Percentiles rank a stretch among this genome's conserved stretches.
These are phyloP conservation scores for Austroboletus niveus DNA, from an alignment of 1,284 basidiomycete genomes.

Conservation along the genomic window DNA sequence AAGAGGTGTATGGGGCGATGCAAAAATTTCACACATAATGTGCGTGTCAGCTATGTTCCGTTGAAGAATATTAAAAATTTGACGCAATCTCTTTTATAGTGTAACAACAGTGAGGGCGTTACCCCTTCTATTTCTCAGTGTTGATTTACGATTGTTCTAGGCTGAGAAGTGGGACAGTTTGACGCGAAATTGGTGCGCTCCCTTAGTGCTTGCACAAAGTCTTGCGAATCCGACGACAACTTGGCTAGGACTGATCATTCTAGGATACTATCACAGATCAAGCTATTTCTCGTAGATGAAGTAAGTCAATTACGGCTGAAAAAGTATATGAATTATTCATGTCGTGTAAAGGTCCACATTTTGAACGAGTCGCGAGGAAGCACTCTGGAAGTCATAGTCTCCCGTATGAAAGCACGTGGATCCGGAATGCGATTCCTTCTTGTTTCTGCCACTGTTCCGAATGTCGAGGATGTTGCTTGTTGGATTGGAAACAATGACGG, in stretches of 20 bases:
- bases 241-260: constrained; percentile 59
- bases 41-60: constrained; percentile 30
- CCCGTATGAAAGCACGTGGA: constrained; percentile 85
- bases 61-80: constrained; percentile 1
- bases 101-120: constrained; percentile 65
- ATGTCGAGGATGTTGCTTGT: constrained; percentile 83
- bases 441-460: constrained; percentile 93
- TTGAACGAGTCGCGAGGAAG: constrained; percentile 88
- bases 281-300: constrained; percentile 89
- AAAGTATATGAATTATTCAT: not conserved
- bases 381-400: constrained; percentile 89
- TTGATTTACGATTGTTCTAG: constrained; percentile 38
- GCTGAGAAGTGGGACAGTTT: constrained; percentile 96
- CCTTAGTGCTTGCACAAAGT: not conserved
- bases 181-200: constrained; percentile 76
- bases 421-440: constrained; percentile 77
- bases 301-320: constrained; percentile 38
- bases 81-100: constrained; percentile 35
- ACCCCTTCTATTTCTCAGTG: not conserved
- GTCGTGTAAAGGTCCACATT: constrained; percentile 73
- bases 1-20: constrained; percentile 65
- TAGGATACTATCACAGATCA: constrained; percentile 64
- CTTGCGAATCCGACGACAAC: constrained; percentile 7
- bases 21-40: constrained; percentile 77
- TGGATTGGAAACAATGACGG: constrained; percentile 70